Evolutionary conservation across 139 green algal species (phyloP), one percentile per base, ranked within the genome.

Genomic region (Dunaliella primolecta): DNA sequence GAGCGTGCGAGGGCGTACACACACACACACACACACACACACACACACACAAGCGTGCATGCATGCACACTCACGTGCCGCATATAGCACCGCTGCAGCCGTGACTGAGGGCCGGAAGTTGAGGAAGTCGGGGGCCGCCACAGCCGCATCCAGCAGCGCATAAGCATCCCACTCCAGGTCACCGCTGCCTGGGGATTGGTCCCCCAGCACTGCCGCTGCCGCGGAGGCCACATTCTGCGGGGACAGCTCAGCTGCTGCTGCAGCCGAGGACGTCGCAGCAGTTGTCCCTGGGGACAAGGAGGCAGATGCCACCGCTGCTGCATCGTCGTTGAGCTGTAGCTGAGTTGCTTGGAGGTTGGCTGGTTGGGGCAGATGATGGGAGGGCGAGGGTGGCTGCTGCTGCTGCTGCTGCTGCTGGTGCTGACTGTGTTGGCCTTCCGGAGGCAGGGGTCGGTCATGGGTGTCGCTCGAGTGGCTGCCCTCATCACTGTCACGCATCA

Each of bases 81-180:
- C 85, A 81, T 91, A 93, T n/a, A 93, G 85, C 56, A 85, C 83
- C 0, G 90, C 90, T 29, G 88, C 88, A 21, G 90, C 88, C 23
- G 83, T 86, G 34, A 90, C 78, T 20, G 84, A 88, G 2, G 90
- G 90, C 0, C 88, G 81, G 81, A 89, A 89, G 84, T 91, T 93
- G 30, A 92, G 71, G 84, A 93, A 91, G 83, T 93, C 90, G 11
- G 70, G 57, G 56, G 89, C 84, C 24, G 74, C 64, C 0, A 86
- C 81, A 3, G 88, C 84, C 76, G 57, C 34, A 30, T 85, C 75
- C 76, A 90, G 75, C 31, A 84, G 80, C 11, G 81, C 35, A 25
- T 85, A 82, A 33, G 86, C 83, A 21, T 83, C 84, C 76, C 56
- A 57, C 77, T 86, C 83, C 34, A 55, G 76, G 37, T 80, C 3